A percentile compares a stretch with the other conserved stretches of the same genome.
Evolutionary conservation across 768 basidiomycete genomes (phyloP).

Genomic region (Tricholoma flavovirens): DNA sequence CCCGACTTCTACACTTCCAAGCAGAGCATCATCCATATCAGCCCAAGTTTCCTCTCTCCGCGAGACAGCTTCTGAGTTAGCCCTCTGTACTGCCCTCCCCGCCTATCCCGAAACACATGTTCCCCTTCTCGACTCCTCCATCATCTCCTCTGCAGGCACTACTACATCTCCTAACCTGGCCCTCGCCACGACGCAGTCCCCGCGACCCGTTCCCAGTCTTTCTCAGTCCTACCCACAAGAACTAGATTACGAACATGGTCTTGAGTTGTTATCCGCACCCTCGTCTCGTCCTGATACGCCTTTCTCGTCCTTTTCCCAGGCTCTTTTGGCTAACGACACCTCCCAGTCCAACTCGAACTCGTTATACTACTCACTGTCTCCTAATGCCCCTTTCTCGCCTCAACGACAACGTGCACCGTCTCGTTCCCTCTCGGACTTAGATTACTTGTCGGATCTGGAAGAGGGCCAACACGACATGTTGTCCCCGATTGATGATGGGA

Average conservation of each 20-base stretch:
- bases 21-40: slow-evolving; percentile 19
- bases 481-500: slow-evolving; percentile 12
- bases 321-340: slow-evolving; percentile 5
- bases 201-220: slow-evolving; percentile 29
- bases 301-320: slow-evolving; percentile 26
- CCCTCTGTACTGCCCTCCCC: slow-evolving; percentile 14
- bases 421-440: slow-evolving; percentile 15
- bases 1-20: slow-evolving; percentile 20
- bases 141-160: slow-evolving; percentile 10
- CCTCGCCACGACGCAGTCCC: slow-evolving; percentile 10
- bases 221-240: slow-evolving; percentile 40
- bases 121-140: slow-evolving; percentile 11
- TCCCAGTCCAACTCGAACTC: slow-evolving; percentile 7
- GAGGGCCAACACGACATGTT: slow-evolving; percentile 2
- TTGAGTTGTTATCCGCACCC: slow-evolving; percentile 40
- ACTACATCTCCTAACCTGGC: background rate
- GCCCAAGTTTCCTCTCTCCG: slow-evolving; percentile 15
- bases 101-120: slow-evolving; percentile 3
- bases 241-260: slow-evolving; percentile 36
- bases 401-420: slow-evolving; percentile 8
- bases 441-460: slow-evolving; percentile 18
- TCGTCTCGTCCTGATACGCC: slow-evolving; percentile 37
- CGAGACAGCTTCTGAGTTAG: slow-evolving; percentile 9
- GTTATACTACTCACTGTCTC: slow-evolving; percentile 16
- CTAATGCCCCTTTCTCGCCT: slow-evolving; percentile 7